Evolutionary conservation across 1,284 basidiomycete genomes (phyloP), one percentile per base, ranked within the genome.

Genomic region (Cystobasidium pallidum): DNA sequence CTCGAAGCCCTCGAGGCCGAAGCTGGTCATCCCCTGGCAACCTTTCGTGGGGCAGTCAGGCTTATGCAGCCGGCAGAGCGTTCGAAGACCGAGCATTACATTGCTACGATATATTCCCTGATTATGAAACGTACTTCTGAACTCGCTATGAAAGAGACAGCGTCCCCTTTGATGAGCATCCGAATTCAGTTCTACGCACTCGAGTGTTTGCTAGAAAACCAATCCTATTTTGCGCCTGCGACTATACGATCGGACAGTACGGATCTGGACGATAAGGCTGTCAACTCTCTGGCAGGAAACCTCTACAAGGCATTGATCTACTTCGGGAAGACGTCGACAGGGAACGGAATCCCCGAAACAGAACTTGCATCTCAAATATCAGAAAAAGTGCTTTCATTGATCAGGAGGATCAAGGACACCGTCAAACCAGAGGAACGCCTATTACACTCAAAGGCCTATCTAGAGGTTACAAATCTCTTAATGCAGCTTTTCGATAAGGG

Each of bases 131-230:
- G 34, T 2, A 43, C 55, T n/a, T 24, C 32, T 3, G 67, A 59
- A 10, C 39, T 39, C 17, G 57, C 21, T 6, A 19, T 28, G 8
- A 58, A 10, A 13, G 39, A n/a, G 10, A 32, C 24, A 8, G 32
- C 28, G 21, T n/a, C 39, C 19, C 59, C 47, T 6, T 11, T 54
- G n/a, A 57, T 10, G n/a, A 34, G 28, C 11, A 32, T 71, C 32
- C 28, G 36, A 10, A 32, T 71, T 2, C 59, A 39, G 4, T 39
- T 57, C 32, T 64, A 71, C 51, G 61, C 47, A 6, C 19, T 71
- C 19, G 49, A 63, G 28, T 71, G 68, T 34, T 49, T 71, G 24
- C 28, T 71, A 15, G 47, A 55, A 24, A 71, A 64, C 32, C 6
- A 26, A 11, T 26, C 32, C 36, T 70, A 70, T 36, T 71, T 71